Evolutionary conservation across 2,329 filamentous ascomycete genomes (phyloP).

Genomic region (Gaeumannomyces sp.): DNA sequence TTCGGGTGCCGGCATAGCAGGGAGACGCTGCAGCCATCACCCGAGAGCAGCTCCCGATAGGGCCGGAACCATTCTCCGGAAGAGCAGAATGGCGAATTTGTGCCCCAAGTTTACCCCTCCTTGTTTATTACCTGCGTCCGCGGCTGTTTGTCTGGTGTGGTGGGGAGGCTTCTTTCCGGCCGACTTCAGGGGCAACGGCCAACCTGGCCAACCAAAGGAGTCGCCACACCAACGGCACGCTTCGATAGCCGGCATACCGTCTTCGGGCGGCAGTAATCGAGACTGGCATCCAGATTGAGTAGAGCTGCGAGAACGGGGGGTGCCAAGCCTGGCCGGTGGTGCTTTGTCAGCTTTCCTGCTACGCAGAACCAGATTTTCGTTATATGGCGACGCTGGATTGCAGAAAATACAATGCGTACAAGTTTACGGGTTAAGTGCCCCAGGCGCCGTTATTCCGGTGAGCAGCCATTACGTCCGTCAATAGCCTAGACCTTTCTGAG

Average conservation of each 20-base stretch:
- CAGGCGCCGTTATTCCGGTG: background rate
- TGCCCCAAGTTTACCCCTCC: background rate
- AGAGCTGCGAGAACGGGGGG: too few relatives aligned
- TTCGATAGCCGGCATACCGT: background rate
- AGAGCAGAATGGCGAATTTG: too few relatives aligned
- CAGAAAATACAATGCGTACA: too few relatives aligned
- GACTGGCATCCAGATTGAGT: too few relatives aligned
- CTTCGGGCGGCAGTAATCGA: too few relatives aligned
- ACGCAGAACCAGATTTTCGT: background rate
- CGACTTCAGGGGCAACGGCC: background rate
- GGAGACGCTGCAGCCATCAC: background rate
- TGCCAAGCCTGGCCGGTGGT: too few relatives aligned
- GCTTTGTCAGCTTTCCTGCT: too few relatives aligned
- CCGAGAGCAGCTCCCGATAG: background rate
- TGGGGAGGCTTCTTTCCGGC: background rate
- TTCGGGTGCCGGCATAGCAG: too few relatives aligned
- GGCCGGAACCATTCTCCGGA: background rate
- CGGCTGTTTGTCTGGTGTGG: background rate
- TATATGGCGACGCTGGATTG: background rate
- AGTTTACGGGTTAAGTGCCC: background rate
- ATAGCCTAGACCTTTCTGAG: background rate
- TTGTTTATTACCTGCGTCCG: background rate
- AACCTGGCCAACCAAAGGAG: background rate
- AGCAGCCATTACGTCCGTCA: background rate
- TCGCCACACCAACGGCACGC: background rate